Conservation (phyloP, 768 basidiomycete genomes). For the Pleurotus eryngii region DNA sequence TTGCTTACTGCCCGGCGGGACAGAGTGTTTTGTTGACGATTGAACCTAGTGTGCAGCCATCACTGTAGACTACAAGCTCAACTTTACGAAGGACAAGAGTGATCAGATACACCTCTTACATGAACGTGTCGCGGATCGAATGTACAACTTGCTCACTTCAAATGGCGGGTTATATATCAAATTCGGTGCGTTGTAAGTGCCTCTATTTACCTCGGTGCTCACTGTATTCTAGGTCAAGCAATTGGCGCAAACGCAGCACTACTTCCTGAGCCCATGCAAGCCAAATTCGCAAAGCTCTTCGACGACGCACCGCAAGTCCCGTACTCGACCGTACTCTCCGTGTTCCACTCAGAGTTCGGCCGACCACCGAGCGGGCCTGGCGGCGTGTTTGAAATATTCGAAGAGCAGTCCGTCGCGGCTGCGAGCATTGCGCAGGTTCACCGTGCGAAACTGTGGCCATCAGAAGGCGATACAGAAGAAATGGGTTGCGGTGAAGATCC, state of each 20-base stretch:
- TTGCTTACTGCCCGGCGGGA: not conserved
- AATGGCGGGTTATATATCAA: slow-evolving; percentile 90
- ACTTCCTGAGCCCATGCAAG: slow-evolving; percentile 79
- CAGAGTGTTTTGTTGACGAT: not conserved
- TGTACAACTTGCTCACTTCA: slow-evolving; percentile 71
- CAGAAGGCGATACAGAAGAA: slow-evolving; percentile 37
- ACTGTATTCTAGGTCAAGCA: slow-evolving; percentile 48
- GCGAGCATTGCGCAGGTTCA: slow-evolving; percentile 95
- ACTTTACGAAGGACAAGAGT: slow-evolving; percentile 72
- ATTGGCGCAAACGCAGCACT: slow-evolving; percentile 85
- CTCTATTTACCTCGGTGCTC: not conserved
- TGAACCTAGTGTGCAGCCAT: slow-evolving; percentile 59
- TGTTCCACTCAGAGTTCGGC: slow-evolving; percentile 70
- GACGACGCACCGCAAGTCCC: slow-evolving; percentile 88
- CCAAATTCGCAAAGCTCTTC: slow-evolving; percentile 79
- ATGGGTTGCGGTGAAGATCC: slow-evolving; percentile 91
- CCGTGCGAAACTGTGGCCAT: slow-evolving; percentile 55
- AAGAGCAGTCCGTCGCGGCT: slow-evolving; percentile 73
- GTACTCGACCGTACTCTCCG: slow-evolving; percentile 61
- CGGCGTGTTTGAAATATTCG: slow-evolving; percentile 78
- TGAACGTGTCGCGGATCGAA: slow-evolving; percentile 74
- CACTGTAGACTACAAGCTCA: slow-evolving; percentile 82
- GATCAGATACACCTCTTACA: slow-evolving; percentile 79
- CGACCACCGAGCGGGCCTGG: slow-evolving; percentile 59
- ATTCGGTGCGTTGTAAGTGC: slow-evolving; percentile 48